Percentiles rank a stretch among this genome's conserved stretches.
phyloP scores from a whole-genome alignment of 495 filamentous ascomycete genomes.

The Penicillium angulare region DNA sequence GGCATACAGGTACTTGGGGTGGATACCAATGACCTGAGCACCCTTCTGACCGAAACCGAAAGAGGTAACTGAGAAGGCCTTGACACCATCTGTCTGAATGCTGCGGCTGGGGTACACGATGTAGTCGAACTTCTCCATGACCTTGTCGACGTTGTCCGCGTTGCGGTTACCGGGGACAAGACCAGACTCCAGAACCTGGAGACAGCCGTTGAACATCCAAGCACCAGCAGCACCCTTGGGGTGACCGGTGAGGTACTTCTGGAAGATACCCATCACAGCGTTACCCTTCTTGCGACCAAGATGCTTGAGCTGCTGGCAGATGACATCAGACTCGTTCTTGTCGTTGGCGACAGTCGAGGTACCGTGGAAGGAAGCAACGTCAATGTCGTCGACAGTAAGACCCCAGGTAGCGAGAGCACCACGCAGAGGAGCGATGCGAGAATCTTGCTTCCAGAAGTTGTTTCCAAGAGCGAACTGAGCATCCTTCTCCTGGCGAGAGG shows the following conservation, averaged over 20 bases:
- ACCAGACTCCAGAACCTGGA: conserved; percentile 91
- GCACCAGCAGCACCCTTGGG: conserved; percentile 98
- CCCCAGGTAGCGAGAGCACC: conserved; percentile 97
- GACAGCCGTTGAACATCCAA: conserved; percentile 98
- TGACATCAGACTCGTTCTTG: conserved; percentile 98
- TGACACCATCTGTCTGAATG: conserved; percentile 97
- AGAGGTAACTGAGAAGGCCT: conserved; percentile 97
- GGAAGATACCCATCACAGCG: conserved; percentile 94
- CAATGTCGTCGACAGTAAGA: conserved; percentile 94
- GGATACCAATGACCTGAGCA: conserved; percentile 93
- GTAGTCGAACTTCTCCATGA: conserved; percentile 96
- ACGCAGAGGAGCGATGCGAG: conserved; percentile 88
- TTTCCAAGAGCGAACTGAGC: conserved; percentile 89
- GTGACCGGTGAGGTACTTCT: conserved; percentile 98
- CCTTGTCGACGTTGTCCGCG: conserved; percentile 93
- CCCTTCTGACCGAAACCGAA: conserved; percentile 99
- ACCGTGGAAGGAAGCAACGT: conserved; percentile 95
- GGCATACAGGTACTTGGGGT: conserved; percentile 93
- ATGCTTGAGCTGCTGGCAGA: conserved; percentile 95
- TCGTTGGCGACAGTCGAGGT: conserved; percentile 98
- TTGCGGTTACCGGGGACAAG: conserved; percentile 97
- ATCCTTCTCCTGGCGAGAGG: conserved; percentile 85
- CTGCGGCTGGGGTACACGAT: conserved; percentile 93
- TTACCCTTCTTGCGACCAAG: conserved; percentile 95
- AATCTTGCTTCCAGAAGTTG: conserved; percentile 96